Conservation (phyloP, 2,329 filamentous ascomycete species). For the Pseudofabraea citricarpa region DNA sequence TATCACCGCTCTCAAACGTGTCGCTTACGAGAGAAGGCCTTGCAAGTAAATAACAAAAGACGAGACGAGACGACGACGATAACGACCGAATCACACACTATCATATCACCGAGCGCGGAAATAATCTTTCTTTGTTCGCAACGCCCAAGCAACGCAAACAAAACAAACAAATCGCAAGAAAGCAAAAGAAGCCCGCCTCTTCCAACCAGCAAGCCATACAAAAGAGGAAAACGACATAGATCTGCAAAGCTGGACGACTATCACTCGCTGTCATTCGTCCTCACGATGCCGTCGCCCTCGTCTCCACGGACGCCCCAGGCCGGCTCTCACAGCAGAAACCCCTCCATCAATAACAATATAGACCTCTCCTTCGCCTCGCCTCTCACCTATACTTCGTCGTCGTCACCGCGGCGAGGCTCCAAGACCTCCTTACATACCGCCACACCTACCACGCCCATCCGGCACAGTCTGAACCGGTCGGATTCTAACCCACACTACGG, state of each 20-base stretch:
- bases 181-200: too few species aligned
- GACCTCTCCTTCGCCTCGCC: conserved; percentile 35
- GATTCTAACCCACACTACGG: conserved; percentile 21
- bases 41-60: too few species aligned
- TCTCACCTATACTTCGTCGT: conserved; percentile 15
- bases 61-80: too few species aligned
- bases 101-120: too few species aligned
- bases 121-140: too few species aligned
- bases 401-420: conserved; percentile 20
- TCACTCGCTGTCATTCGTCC: conserved; percentile 7
- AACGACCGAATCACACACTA: too few species aligned
- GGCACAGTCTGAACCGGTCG: conserved; percentile 16
- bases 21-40: too few species aligned
- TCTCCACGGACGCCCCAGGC: conserved; percentile 48
- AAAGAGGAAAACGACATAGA: too few species aligned
- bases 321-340: conserved; percentile 49
- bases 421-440: conserved; percentile 25
- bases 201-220: too few species aligned
- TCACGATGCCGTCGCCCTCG: conserved; percentile 41
- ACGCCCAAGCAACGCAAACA: too few species aligned
- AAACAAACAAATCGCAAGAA: too few species aligned
- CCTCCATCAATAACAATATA: conserved; percentile 45
- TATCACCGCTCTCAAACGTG: too few species aligned
- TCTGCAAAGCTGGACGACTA: conserved; percentile 9
- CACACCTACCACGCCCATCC: conserved; percentile 21